Conservation (phyloP, 208 protist species). For the Angomonas ambiguus region DNA sequence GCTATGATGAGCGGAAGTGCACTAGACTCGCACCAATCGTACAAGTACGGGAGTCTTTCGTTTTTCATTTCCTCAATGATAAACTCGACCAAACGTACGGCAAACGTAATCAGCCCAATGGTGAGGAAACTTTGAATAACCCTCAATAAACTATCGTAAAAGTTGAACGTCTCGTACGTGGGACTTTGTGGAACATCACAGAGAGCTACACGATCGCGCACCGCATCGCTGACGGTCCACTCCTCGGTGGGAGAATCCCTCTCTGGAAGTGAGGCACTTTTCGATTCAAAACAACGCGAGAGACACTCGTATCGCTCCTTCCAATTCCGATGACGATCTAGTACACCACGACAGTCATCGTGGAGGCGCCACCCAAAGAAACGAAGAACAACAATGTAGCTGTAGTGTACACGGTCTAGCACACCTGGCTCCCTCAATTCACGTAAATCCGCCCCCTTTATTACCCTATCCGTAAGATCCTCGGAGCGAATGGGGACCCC, state of each 20-base stretch:
- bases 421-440: conserved; percentile 48
- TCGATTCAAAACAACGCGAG: conserved; percentile 7
- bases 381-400: conserved; percentile 79
- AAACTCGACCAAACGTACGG: conserved; percentile 76
- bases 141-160: conserved; percentile 47
- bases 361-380: conserved; percentile 86
- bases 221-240: neutral
- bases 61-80: conserved; percentile 69
- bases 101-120: conserved; percentile 57
- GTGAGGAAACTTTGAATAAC: conserved; percentile 64
- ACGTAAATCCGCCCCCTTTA: conserved; percentile 22
- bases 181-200: neutral
- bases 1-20: conserved; percentile 45
- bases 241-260: neutral
- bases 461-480: neutral
- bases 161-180: conserved; percentile 30
- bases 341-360: conserved; percentile 70
- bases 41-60: conserved; percentile 45
- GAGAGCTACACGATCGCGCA: neutral
- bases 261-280: neutral
- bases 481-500: neutral
- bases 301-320: conserved; percentile 46
- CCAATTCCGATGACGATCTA: conserved; percentile 80
- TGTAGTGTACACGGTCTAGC: conserved; percentile 84
- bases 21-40: conserved; percentile 29